Percentiles rank a stretch among this genome's conserved stretches.
Evolutionary conservation across 306 rosid species (phyloP).

Genomic region (Sechiopsis laciniata): DNA sequence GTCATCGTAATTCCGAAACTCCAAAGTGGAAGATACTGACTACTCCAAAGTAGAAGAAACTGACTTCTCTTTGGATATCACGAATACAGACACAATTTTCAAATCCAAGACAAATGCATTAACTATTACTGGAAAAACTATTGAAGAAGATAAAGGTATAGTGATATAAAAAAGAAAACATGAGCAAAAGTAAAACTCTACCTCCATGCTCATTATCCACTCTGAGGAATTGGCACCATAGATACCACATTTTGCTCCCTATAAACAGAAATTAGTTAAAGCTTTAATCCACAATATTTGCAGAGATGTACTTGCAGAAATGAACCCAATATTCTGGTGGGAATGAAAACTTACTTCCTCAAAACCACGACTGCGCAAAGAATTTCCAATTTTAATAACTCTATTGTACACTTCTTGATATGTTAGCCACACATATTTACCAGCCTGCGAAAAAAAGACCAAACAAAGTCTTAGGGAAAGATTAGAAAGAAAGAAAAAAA

Average conservation of each 20-base stretch:
- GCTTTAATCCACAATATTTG: not conserved
- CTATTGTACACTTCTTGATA: slow-evolving; percentile 63
- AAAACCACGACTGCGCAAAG: slow-evolving; percentile 63
- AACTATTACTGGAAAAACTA: not conserved
- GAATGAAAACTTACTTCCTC: slow-evolving; percentile 43
- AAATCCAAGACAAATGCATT: not conserved
- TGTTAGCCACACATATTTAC: slow-evolving; percentile 69
- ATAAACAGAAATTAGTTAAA: slow-evolving; percentile 21
- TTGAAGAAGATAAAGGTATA: not conserved
- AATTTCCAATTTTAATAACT: slow-evolving; percentile 72
- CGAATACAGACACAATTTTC: not conserved
- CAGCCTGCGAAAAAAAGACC: slow-evolving; percentile 42
- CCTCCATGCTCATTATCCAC: slow-evolving; percentile 99
- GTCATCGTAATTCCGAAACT: not conserved
- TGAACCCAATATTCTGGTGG: not conserved
- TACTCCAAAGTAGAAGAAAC: not conserved
- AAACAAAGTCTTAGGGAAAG: slow-evolving; percentile 16
- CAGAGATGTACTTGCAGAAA: slow-evolving; percentile 6
- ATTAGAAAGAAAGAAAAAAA: not conserved
- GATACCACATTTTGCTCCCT: slow-evolving; percentile 90
- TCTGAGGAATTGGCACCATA: slow-evolving; percentile 74
- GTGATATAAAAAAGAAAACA: not conserved
- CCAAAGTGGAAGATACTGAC: not conserved
- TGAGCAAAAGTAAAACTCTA: slow-evolving; percentile 23
- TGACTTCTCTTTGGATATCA: not conserved